These are phyloP conservation scores for Cyclocybe cylindracea DNA, from an alignment of 768 basidiomycete species.

Conservation along the genomic window DNA sequence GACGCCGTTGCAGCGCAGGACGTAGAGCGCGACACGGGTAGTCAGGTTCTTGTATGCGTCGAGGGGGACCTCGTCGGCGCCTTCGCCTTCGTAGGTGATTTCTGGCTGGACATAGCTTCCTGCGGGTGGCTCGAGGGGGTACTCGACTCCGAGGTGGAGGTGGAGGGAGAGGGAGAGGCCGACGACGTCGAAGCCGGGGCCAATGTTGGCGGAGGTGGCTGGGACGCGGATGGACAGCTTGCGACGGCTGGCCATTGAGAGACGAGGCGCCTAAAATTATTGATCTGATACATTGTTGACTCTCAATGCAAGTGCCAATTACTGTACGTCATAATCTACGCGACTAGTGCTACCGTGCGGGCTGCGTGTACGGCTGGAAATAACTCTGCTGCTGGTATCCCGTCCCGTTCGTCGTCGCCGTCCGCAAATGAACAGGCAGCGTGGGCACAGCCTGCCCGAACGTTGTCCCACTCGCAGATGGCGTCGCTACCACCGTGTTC, in stretches of 20 bases:
- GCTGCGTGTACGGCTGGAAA: conserved; percentile 28
- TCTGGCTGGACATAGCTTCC: conserved; percentile 49
- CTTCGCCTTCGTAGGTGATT: conserved; percentile 85
- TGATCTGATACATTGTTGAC: not conserved
- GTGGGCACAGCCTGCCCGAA: conserved; percentile 20
- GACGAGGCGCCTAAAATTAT: not conserved
- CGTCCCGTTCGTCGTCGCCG: conserved; percentile 13
- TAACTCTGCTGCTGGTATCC: conserved; percentile 19
- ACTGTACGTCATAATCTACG: too few relatives aligned
- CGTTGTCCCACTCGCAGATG: conserved; percentile 1
- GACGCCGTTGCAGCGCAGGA: conserved; percentile 87
- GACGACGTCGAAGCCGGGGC: conserved; percentile 98
- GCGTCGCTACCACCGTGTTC: conserved; percentile 45
- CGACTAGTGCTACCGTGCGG: conserved; percentile 20
- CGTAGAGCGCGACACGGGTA: conserved; percentile 96
- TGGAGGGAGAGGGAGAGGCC: conserved; percentile 93
- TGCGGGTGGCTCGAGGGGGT: conserved; percentile 30
- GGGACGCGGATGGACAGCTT: conserved; percentile 81
- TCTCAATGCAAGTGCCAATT: too few relatives aligned
- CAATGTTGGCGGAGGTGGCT: conserved; percentile 98
- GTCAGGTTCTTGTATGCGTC: conserved; percentile 96
- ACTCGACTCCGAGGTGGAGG: conserved; percentile 68
- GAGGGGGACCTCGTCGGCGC: conserved; percentile 87
- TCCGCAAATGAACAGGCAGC: conserved; percentile 33
- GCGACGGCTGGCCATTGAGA: conserved; percentile 18